Conservation (phyloP, 2,329 filamentous ascomycete genomes). For the Alternaria brassicae region DNA sequence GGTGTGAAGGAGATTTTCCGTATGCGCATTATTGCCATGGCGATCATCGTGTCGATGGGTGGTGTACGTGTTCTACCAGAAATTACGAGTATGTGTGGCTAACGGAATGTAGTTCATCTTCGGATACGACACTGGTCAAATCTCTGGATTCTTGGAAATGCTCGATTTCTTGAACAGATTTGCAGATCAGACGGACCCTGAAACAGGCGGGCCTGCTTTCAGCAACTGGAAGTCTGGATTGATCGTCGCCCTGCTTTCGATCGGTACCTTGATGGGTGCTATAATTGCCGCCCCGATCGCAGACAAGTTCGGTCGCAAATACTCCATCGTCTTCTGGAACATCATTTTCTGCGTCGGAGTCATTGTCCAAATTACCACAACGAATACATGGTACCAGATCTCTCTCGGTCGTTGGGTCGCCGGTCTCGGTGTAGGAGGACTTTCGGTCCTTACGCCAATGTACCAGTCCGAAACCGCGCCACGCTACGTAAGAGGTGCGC, state of each 20-base stretch:
- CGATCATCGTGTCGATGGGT: constrained; percentile 45
- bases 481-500: constrained; percentile 67
- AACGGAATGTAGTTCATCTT: constrained; percentile 25
- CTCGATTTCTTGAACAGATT: constrained; percentile 43
- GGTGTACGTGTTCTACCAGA: constrained; percentile 31
- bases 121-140: constrained; percentile 48
- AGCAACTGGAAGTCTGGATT: constrained; percentile 44
- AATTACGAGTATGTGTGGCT: neutral
- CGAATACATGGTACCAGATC: constrained; percentile 67
- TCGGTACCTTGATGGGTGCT: constrained; percentile 77
- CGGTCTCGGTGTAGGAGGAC: constrained; percentile 69
- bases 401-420: constrained; percentile 70
- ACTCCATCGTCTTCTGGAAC: constrained; percentile 68
- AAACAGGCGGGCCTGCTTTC: constrained; percentile 33
- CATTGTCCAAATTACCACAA: constrained; percentile 69
- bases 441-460: constrained; percentile 66
- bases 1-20: constrained; percentile 40
- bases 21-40: constrained; percentile 45
- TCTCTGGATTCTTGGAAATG: constrained; percentile 49
- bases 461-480: constrained; percentile 73
- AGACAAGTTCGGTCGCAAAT: constrained; percentile 66
- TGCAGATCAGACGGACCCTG: constrained; percentile 31
- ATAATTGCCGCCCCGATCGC: constrained; percentile 65
- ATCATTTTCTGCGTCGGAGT: constrained; percentile 70
- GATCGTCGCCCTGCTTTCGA: constrained; percentile 62